A percentile compares a stretch with the other conserved stretches of the same genome.
Evolutionary conservation across 148 eudicot genomes (phyloP).

Genomic region (Tetragonia tetragonoides): DNA sequence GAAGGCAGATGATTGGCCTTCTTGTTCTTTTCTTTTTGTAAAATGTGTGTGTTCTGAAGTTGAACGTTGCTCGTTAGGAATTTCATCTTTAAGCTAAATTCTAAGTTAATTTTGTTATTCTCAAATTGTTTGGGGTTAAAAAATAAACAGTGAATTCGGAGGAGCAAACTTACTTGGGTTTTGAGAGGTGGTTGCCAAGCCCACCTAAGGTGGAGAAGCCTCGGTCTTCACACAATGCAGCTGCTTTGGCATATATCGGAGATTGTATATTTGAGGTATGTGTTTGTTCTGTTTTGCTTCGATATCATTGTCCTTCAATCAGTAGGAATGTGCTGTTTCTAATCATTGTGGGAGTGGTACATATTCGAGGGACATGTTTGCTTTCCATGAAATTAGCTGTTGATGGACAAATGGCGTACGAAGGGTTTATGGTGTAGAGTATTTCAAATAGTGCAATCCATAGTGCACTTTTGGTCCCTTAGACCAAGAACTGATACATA

Average conservation of each 20-base stretch:
- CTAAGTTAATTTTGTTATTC: background rate
- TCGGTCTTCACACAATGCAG: slow-evolving; percentile 75
- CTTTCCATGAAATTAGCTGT: background rate
- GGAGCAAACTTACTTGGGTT: slow-evolving; percentile 55
- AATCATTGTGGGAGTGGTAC: background rate
- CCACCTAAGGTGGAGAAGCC: slow-evolving; percentile 82
- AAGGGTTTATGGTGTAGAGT: background rate
- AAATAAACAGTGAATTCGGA: slow-evolving; percentile 32
- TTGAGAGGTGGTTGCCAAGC: slow-evolving; percentile 73
- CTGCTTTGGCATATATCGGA: slow-evolving; percentile 78
- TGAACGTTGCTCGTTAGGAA: background rate
- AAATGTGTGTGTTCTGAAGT: background rate
- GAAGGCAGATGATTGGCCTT: background rate
- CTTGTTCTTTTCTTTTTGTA: background rate
- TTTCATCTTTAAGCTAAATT: background rate
- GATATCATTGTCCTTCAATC: background rate
- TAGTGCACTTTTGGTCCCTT: background rate
- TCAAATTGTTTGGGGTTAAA: background rate
- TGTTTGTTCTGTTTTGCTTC: background rate
- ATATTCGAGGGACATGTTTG: background rate
- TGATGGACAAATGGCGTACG: background rate
- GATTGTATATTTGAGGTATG: slow-evolving; percentile 81
- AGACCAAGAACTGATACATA: background rate
- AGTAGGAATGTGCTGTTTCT: background rate
- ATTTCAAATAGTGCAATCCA: background rate